Evolutionary conservation across 805 yeast species (phyloP), one percentile per base, ranked within the genome.

Genomic region (Saccharomycodes ludwigii): DNA sequence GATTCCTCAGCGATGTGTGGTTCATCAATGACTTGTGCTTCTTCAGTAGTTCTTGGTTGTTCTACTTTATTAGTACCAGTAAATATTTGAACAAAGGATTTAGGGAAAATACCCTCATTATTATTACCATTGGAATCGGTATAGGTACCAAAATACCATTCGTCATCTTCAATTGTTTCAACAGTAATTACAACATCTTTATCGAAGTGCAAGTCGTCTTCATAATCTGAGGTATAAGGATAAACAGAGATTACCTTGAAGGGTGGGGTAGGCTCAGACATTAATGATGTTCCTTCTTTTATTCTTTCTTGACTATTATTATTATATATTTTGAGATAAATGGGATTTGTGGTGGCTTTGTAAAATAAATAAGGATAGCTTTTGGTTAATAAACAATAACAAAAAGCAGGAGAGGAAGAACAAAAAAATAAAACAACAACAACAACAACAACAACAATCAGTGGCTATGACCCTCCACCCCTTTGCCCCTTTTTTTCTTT

Each of bases 121-220:
- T 42, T 26, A 7, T 40, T 47, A 4, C 82, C 82, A 13, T 34
- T 25, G 1, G 36, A 22, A 37, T 59, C 68, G 3, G 45, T 47
- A 44, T 68, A 79, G 4, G 64, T 58, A 3, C 98, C 98, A 24
- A 68, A 61, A 48, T 71, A 79, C 97, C 97, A 91, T 40, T 86
- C 95, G 5, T 76, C 94, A 52, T 88, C 96, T 43, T 84, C 95
- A 32, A 82, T 64, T 23, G 71, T 73, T 4, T 76, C 73, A 18
- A 88, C 95, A 3, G 73, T 70, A 41, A 88, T 76, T 18, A 68
- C 41, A 50, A 80, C 84, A 14, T 80, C 86, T 4, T 61, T 70
- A 1, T 54, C 52, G 44, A 88, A 86, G 21, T 68, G 63, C 49
- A 88, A 66, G 52, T 88, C 98, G 51, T 91, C 97, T 18, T 75